Evolutionary conservation across 1,284 basidiomycete genomes (phyloP).

Genomic region (Cutaneotrichosporon curvatum): DNA sequence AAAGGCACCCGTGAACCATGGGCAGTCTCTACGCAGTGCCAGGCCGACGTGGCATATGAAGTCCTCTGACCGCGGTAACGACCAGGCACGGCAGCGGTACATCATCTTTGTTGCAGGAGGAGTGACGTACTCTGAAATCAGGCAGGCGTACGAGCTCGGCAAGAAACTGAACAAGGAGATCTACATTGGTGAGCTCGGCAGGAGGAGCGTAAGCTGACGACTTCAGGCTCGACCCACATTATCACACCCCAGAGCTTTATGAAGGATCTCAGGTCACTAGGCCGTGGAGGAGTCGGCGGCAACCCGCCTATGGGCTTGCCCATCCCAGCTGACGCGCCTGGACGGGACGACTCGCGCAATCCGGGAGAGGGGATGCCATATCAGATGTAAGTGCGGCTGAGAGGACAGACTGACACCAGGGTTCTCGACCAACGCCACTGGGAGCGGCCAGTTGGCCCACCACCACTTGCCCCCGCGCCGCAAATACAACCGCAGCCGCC

Average conservation of each 20-base stretch:
- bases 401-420: conserved; percentile 12
- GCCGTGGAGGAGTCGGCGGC: conserved; percentile 64
- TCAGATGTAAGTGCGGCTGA: conserved; percentile 51
- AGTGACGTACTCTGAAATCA: conserved; percentile 91
- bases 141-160: conserved; percentile 77
- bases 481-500: conserved; percentile 17
- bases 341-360: conserved; percentile 50
- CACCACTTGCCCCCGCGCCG: conserved; percentile 35
- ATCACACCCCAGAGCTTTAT: conserved; percentile 77
- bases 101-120: conserved; percentile 92
- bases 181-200: conserved; percentile 63
- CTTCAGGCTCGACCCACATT: conserved; percentile 77
- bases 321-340: conserved; percentile 38
- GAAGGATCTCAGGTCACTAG: conserved; percentile 76
- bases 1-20: neutral
- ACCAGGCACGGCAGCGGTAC: conserved; percentile 60
- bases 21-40: conserved; percentile 64
- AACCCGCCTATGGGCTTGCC: conserved; percentile 62
- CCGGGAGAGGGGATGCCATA: conserved; percentile 64
- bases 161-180: conserved; percentile 73
- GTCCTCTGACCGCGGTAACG: conserved; percentile 39
- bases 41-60: conserved; percentile 69
- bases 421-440: conserved; percentile 44
- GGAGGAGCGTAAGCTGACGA: neutral
- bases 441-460: conserved; percentile 44